phyloP scores from a whole-genome alignment of 2,329 filamentous ascomycete species.

The Neophaeococcomyces aloes region DNA sequence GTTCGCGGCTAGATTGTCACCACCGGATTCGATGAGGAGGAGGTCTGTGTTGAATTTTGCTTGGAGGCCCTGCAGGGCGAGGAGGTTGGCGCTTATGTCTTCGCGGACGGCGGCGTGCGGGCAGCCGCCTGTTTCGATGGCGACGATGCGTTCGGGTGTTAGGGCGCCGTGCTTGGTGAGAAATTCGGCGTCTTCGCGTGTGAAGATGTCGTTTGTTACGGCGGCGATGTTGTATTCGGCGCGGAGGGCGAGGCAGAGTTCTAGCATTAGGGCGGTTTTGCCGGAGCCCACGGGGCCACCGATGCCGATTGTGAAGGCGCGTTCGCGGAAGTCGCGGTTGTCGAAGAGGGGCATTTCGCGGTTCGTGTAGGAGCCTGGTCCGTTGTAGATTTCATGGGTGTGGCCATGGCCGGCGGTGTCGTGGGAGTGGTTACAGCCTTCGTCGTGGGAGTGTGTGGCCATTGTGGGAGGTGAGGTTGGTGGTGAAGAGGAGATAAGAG shows the following conservation, averaged over 20 bases:
- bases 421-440: too few relatives aligned
- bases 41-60: slow-evolving; percentile 68
- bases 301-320: slow-evolving; percentile 95
- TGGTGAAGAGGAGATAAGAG: background rate
- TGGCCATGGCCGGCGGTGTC: slow-evolving; percentile 72
- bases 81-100: slow-evolving; percentile 89
- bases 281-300: slow-evolving; percentile 94
- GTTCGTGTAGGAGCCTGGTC: slow-evolving; percentile 77
- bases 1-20: slow-evolving; percentile 94
- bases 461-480: too few relatives aligned
- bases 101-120: slow-evolving; percentile 95
- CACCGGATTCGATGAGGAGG: slow-evolving; percentile 87
- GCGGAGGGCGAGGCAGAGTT: slow-evolving; percentile 76
- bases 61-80: slow-evolving; percentile 83
- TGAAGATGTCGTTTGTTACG: slow-evolving; percentile 50
- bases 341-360: slow-evolving; percentile 91
- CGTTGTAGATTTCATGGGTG: slow-evolving; percentile 88
- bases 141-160: slow-evolving; percentile 70
- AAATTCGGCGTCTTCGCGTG: slow-evolving; percentile 89
- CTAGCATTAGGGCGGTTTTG: slow-evolving; percentile 94
- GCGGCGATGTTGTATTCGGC: slow-evolving; percentile 76
- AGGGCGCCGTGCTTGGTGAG: slow-evolving; percentile 78
- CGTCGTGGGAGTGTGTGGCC: slow-evolving; percentile 29
- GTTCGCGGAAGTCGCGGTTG: slow-evolving; percentile 73
- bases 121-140: slow-evolving; percentile 95